A percentile compares a stretch with the other conserved stretches of the same genome.
Evolutionary conservation across 495 filamentous ascomycete species (phyloP).

Genomic region (Hypoxylon perforatum): DNA sequence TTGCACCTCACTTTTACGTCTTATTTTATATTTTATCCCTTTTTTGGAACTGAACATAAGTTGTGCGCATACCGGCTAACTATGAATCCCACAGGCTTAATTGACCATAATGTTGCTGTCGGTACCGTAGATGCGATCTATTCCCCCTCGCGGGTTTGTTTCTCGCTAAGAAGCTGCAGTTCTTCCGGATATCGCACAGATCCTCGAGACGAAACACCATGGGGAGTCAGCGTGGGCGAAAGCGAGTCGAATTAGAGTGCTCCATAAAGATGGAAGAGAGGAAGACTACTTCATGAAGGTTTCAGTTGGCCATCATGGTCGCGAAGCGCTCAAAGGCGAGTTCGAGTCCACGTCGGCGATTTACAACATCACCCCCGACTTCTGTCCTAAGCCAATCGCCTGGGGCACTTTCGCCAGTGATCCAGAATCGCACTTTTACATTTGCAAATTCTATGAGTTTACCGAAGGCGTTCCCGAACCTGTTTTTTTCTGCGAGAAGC

Average conservation of each 20-base stretch:
- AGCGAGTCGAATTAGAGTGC: conserved; percentile 31
- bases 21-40: too few species aligned
- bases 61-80: too few species aligned
- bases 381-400: conserved; percentile 45
- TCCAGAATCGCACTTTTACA: conserved; percentile 41
- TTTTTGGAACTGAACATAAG: too few species aligned
- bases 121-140: conserved; percentile 4
- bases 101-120: conserved; percentile 5
- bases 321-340: conserved; percentile 44
- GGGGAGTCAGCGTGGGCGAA: conserved; percentile 43
- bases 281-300: conserved; percentile 50
- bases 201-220: conserved; percentile 27
- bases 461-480: conserved; percentile 53
- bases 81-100: conserved; percentile 4
- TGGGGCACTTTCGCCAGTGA: conserved; percentile 38
- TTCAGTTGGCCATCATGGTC: conserved; percentile 36
- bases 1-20: too few species aligned
- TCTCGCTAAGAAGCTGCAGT: conserved; percentile 17
- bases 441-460: conserved; percentile 49
- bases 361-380: conserved; percentile 41
- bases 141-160: not conserved
- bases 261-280: conserved; percentile 31
- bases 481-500: conserved; percentile 48
- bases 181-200: conserved; percentile 34
- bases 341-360: conserved; percentile 45